Base-by-base conservation (phyloP, 768 basidiomycete genomes). In the Collybia sordida region DNA sequence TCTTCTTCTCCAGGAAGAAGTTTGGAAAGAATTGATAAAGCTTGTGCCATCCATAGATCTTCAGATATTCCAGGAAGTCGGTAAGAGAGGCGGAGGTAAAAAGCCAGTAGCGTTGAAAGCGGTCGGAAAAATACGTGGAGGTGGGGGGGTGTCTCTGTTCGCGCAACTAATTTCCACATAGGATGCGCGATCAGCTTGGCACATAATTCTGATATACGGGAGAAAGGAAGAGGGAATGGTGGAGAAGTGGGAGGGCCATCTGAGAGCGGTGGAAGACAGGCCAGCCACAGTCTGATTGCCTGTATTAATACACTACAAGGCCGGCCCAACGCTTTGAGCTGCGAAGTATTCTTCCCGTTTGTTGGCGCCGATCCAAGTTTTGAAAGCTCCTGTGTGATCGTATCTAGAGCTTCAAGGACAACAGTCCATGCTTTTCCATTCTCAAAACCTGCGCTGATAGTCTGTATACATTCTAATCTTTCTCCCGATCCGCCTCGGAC, bases 1-100 rank as follows among this genome's bases (percentile, higher is more conserved):
- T 79, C 79, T 61, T 95, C 93, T 54, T 95, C 88, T 11, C 93
- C 92, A 0, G 87, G 88, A 11, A 83, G 69, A 19, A 86, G 70
- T 27, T 77, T 68, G 12, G 67, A 56, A 0, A 89, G 56, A 40
- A 88, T 75, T 0, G 79, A 68, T 27, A 86, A 75, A 2, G 82
- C 80, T 54, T 88, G 86, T 0, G 82, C 81, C 34, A 86, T 68
- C 88, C 88, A 90, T 17, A 84, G 60, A 47, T 82, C 75, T 23
- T 74, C 68, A 3, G 78, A 67, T n/a, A 76, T 76, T 18, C 67
- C 76, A 4, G 88, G 85, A 11, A 83, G 71, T 11, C 72, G 64
- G 22, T 75, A 72, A 2, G 83, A 88, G n/a, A 90, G 66, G 2
- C 68, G 69, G 40, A 90, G 77, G 50, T 85, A 86, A 15, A 59